Evolutionary conservation across 768 basidiomycete genomes (phyloP).

Genomic region (Mycena haematopus): DNA sequence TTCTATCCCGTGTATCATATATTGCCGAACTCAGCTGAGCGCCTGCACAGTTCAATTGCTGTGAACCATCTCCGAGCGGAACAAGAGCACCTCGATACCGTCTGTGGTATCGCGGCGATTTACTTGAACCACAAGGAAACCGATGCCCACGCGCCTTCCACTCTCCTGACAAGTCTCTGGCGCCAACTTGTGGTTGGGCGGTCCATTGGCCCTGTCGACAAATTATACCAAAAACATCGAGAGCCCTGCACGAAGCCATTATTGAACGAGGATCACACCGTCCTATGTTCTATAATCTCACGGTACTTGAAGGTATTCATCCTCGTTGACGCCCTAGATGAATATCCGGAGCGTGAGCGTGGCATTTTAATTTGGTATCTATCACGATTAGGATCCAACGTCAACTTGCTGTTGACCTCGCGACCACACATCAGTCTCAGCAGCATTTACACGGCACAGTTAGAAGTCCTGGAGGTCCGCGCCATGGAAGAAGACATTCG

Average conservation of each 20-base stretch:
- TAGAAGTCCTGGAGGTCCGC: not conserved
- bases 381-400: not conserved
- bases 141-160: not conserved
- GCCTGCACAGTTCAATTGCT: not conserved
- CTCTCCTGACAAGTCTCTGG: conserved; percentile 3
- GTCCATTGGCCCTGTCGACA: not conserved
- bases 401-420: conserved; percentile 13
- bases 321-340: conserved; percentile 16
- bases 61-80: conserved; percentile 4
- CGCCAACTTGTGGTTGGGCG: not conserved
- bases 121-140: conserved; percentile 9
- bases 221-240: not conserved
- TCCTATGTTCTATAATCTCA: not conserved
- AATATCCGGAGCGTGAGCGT: conserved; percentile 1
- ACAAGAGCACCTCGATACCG: not conserved
- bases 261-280: not conserved
- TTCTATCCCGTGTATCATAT: not conserved
- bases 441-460: not conserved
- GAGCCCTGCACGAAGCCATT: not conserved
- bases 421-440: conserved; percentile 3
- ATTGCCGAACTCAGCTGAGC: too few species aligned
- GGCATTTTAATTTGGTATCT: not conserved
- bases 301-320: conserved; percentile 6
- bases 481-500: conserved; percentile 9
- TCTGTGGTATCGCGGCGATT: not conserved